Evolutionary conservation across 441 rosid species (phyloP).

Genomic region (Croton laevigatus): DNA sequence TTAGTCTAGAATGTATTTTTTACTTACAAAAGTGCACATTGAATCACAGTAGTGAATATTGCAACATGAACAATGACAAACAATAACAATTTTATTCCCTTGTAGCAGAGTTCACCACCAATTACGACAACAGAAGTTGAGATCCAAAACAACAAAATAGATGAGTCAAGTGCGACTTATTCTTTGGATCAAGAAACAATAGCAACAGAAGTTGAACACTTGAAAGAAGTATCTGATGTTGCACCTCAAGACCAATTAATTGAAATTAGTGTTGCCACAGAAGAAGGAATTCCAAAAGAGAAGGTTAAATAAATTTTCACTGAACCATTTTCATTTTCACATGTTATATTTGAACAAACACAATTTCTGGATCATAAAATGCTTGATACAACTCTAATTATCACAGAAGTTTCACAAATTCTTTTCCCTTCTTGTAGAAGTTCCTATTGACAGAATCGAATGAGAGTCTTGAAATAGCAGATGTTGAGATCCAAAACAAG

Average conservation of each 20-base stretch:
- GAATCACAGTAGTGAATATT: neutral
- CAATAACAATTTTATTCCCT: neutral
- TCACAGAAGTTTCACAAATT: neutral
- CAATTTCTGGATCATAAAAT: neutral
- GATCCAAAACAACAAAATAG: slow-evolving; percentile 10
- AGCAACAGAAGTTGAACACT: slow-evolving; percentile 13
- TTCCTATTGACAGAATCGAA: slow-evolving; percentile 17
- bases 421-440: slow-evolving; percentile 19
- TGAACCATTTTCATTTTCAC: neutral
- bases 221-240: slow-evolving; percentile 13
- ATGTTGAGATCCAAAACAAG: slow-evolving; percentile 24
- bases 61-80: neutral
- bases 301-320: slow-evolving; percentile 8
- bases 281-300: neutral
- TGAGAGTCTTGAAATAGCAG: slow-evolving; percentile 20
- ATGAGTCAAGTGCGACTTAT: slow-evolving; percentile 17
- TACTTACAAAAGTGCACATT: neutral
- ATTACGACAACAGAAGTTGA: slow-evolving; percentile 19
- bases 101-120: neutral
- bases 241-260: slow-evolving; percentile 28
- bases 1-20: neutral
- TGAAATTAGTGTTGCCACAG: slow-evolving; percentile 9
- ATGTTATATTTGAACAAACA: neutral
- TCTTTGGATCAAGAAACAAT: slow-evolving; percentile 24
- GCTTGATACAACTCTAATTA: neutral